Percentiles rank a stretch among this genome's conserved stretches.
These are phyloP conservation scores for Castanopsis chinensis DNA, from an alignment of 306 rosid species.

Conservation along the genomic window DNA sequence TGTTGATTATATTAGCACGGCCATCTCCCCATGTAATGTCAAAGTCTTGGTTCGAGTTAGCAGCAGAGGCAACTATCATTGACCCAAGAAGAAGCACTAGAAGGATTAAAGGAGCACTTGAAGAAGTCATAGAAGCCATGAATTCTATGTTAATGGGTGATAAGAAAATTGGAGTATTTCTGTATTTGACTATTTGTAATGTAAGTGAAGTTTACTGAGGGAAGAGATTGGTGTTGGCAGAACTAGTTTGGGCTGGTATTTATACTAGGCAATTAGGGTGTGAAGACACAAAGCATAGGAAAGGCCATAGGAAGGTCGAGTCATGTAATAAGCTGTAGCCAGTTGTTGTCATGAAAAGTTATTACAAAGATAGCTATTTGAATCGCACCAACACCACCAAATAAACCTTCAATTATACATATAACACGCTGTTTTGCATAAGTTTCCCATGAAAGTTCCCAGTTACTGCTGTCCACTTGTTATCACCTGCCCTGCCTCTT, in stretches of 20 bases:
- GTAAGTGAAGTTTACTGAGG: neutral
- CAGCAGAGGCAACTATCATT: conserved; percentile 26
- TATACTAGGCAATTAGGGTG: neutral
- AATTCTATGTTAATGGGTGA: neutral
- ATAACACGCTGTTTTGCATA: neutral
- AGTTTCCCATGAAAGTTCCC: neutral
- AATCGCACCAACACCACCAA: neutral
- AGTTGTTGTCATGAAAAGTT: neutral
- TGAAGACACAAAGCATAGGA: neutral
- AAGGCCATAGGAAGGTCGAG: neutral
- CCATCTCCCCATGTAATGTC: conserved; percentile 71
- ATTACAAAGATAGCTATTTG: neutral
- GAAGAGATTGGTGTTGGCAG: neutral
- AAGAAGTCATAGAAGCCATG: conserved; percentile 28
- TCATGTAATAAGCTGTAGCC: neutral
- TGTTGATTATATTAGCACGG: conserved; percentile 57
- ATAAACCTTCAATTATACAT: neutral
- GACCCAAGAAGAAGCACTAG: conserved; percentile 27
- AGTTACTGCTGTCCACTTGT: neutral
- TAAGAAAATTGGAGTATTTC: neutral
- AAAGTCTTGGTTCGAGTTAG: conserved; percentile 47
- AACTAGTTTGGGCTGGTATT: neutral
- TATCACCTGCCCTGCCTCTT: neutral
- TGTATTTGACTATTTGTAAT: neutral
- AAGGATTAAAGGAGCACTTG: neutral